Evolutionary conservation across 1,139 yeast genomes (phyloP).

Genomic region (Diutina neorugosa): DNA sequence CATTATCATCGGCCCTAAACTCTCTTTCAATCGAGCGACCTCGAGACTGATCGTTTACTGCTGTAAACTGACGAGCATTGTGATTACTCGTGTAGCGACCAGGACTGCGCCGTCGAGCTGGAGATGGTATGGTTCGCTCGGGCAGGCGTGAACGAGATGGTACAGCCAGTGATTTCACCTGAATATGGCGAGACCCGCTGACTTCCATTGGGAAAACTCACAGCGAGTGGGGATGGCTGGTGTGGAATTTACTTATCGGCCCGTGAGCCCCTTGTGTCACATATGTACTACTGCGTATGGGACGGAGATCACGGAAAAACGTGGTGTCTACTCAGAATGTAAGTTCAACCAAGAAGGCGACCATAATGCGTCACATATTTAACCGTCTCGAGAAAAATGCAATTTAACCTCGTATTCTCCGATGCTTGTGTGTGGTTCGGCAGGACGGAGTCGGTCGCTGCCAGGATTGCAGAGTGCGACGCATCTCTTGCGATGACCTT

Average conservation of each 20-base stretch:
- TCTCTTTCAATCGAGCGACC: slow-evolving; percentile 17
- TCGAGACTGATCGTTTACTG: slow-evolving; percentile 7
- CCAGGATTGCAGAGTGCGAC: not conserved
- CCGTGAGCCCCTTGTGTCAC: not conserved
- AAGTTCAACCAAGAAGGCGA: too few species aligned
- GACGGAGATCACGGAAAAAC: not conserved
- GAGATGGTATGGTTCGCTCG: not conserved
- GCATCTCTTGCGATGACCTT: not conserved
- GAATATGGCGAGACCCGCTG: not conserved
- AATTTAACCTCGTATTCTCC: not conserved
- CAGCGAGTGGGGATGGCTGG: not conserved
- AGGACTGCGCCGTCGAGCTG: not conserved
- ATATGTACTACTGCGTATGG: not conserved
- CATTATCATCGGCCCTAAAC: slow-evolving; percentile 11
- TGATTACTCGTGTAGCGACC: not conserved
- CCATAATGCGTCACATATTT: too few species aligned
- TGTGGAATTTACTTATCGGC: not conserved
- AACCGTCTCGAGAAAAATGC: not conserved
- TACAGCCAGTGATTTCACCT: not conserved
- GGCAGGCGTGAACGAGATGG: not conserved
- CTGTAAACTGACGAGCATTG: not conserved
- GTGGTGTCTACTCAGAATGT: too few species aligned
- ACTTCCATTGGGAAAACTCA: not conserved
- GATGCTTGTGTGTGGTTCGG: not conserved
- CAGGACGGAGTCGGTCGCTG: not conserved